Conservation (phyloP, 2,329 filamentous ascomycete species). For the Colletotrichum lupini region DNA sequence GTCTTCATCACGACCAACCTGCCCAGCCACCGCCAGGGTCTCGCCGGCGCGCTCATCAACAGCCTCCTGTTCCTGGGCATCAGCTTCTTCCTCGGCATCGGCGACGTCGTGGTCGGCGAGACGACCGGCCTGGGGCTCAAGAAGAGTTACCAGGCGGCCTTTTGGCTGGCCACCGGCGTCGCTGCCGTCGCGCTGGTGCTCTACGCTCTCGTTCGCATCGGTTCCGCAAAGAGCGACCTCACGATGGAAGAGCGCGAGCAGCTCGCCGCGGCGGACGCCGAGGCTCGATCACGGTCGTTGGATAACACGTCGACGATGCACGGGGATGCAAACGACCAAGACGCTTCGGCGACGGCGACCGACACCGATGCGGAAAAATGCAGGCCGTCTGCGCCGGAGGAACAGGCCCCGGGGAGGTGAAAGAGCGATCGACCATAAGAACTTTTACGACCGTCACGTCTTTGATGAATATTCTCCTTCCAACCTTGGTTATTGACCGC, state of each 20-base stretch:
- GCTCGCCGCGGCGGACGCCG: constrained; percentile 21
- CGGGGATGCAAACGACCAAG: neutral
- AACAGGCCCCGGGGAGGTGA: constrained; percentile 2
- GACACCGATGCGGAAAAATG: constrained; percentile 23
- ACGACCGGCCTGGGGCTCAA: constrained; percentile 55
- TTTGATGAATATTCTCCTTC: no score
- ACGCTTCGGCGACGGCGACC: constrained; percentile 16
- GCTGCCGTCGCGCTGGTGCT: constrained; percentile 63
- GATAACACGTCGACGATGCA: neutral
- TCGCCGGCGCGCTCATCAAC: constrained; percentile 79
- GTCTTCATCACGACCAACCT: constrained; percentile 82
- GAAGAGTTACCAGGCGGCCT: constrained; percentile 71
- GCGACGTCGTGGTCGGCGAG: constrained; percentile 70
- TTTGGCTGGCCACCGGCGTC: constrained; percentile 73
- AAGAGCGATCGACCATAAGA: neutral
- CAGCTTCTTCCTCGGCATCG: constrained; percentile 76
- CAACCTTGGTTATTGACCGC: neutral
- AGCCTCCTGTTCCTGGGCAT: constrained; percentile 78
- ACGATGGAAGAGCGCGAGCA: constrained; percentile 37
- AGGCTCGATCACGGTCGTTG: constrained; percentile 1
- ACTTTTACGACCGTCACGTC: no score
- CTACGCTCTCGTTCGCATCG: constrained; percentile 61
- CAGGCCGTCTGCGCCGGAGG: neutral
- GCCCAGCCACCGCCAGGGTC: constrained; percentile 73
- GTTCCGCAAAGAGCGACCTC: constrained; percentile 37